Evolutionary conservation across 192 early-diverging fungal species (phyloP).

Genomic region (Backusella circina): DNA sequence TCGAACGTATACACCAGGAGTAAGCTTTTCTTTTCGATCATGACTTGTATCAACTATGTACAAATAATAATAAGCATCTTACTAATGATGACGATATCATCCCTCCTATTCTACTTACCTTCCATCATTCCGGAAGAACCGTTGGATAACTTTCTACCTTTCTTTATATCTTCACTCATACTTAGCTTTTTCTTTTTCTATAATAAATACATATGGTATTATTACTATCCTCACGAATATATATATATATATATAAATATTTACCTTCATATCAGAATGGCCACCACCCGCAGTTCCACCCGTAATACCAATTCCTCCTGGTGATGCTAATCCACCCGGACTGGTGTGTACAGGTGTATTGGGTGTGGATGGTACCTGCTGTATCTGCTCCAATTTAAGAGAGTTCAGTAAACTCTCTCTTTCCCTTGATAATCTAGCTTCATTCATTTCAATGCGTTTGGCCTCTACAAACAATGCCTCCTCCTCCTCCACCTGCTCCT

Average conservation of each 20-base stretch:
- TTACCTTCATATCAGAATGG: slow-evolving; percentile 22
- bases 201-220: too few relatives aligned
- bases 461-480: slow-evolving; percentile 77
- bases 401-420: slow-evolving; percentile 75
- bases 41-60: neutral
- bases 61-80: neutral
- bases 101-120: slow-evolving; percentile 5
- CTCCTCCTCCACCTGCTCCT: slow-evolving; percentile 84
- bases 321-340: slow-evolving; percentile 3
- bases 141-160: slow-evolving; percentile 25
- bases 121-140: slow-evolving; percentile 10
- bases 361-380: slow-evolving; percentile 23
- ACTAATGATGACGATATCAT: neutral
- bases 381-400: slow-evolving; percentile 48
- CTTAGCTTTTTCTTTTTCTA: slow-evolving; percentile 35
- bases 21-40: slow-evolving; percentile 46
- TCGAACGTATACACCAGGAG: slow-evolving; percentile 61
- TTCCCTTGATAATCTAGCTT: slow-evolving; percentile 70
- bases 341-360: slow-evolving; percentile 20
- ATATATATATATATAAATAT: too few relatives aligned
- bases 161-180: slow-evolving; percentile 21
- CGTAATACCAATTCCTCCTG: slow-evolving; percentile 36
- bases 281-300: slow-evolving; percentile 29
- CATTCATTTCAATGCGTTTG: slow-evolving; percentile 77
- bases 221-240: neutral